phyloP scores from a whole-genome alignment of 352 stramenopile genomes.

The Elongisporangium undulatum region DNA sequence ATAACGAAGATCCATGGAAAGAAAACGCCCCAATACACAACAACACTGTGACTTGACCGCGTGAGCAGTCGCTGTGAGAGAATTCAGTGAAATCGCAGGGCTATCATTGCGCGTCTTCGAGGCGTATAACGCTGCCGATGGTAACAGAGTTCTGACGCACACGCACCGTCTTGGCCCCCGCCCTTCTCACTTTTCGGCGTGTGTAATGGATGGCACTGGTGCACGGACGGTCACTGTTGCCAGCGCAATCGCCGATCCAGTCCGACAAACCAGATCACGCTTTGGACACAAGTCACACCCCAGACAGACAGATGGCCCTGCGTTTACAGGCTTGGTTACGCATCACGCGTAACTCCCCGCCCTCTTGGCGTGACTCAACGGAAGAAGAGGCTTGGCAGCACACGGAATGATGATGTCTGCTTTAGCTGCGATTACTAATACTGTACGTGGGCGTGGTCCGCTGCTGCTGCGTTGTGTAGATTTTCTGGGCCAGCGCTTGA shows the following conservation, averaged over 20 bases:
- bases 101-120: not conserved
- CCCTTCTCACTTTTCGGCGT: not conserved
- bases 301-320: not conserved
- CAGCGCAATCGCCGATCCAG: not conserved
- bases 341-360: not conserved
- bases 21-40: not conserved
- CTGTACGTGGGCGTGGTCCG: slow-evolving; percentile 49
- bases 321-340: not conserved
- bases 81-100: not conserved
- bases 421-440: slow-evolving; percentile 15
- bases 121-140: not conserved
- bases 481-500: slow-evolving; percentile 84
- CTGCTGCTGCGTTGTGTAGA: slow-evolving; percentile 75
- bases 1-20: not conserved
- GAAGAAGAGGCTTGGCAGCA: not conserved
- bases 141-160: not conserved
- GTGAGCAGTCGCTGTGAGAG: not conserved
- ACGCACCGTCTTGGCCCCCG: not conserved
- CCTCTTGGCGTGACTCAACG: too few species aligned
- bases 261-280: not conserved
- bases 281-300: not conserved
- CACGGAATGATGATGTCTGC: not conserved
- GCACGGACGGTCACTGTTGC: not conserved
- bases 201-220: not conserved
- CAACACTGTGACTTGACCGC: too few species aligned